Evolutionary conservation across 768 basidiomycete species (phyloP).

Genomic region (Scleroderma citrinum): DNA sequence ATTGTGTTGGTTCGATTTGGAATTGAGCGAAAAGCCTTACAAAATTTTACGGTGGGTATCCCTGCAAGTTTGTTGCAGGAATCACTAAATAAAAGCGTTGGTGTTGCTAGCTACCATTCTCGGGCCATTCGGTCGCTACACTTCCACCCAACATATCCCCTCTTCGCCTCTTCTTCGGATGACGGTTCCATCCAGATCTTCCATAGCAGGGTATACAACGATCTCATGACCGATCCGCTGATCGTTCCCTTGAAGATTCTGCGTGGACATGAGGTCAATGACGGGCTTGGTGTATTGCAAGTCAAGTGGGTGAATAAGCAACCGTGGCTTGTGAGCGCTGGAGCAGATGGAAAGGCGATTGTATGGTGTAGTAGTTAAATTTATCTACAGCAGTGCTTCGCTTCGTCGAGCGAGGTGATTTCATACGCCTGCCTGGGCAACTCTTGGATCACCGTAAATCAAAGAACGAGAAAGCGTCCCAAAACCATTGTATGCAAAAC

Average conservation of each 20-base stretch:
- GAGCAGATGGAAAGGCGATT: conserved; percentile 83
- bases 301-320: conserved; percentile 84
- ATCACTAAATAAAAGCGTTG: conserved; percentile 8
- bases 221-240: conserved; percentile 94
- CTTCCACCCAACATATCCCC: conserved; percentile 91
- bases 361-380: conserved; percentile 76
- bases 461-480: too few species aligned
- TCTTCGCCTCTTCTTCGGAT: conserved; percentile 95
- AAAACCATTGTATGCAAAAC: too few species aligned
- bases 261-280: conserved; percentile 79
- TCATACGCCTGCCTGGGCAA: too few species aligned
- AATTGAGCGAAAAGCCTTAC: conserved; percentile 94
- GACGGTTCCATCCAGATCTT: conserved; percentile 97
- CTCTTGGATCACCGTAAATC: too few species aligned
- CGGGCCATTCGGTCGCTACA: conserved; percentile 89
- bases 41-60: conserved; percentile 75
- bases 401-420: too few species aligned
- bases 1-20: conserved; percentile 98
- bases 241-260: conserved; percentile 97
- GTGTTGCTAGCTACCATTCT: conserved; percentile 70
- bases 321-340: conserved; percentile 90
- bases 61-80: neutral
- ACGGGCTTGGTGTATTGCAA: conserved; percentile 88
- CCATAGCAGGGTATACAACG: conserved; percentile 91
- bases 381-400: conserved; percentile 20